phyloP scores from a whole-genome alignment of 164 flowering plant species.

The Macadamia tetraphylla region DNA sequence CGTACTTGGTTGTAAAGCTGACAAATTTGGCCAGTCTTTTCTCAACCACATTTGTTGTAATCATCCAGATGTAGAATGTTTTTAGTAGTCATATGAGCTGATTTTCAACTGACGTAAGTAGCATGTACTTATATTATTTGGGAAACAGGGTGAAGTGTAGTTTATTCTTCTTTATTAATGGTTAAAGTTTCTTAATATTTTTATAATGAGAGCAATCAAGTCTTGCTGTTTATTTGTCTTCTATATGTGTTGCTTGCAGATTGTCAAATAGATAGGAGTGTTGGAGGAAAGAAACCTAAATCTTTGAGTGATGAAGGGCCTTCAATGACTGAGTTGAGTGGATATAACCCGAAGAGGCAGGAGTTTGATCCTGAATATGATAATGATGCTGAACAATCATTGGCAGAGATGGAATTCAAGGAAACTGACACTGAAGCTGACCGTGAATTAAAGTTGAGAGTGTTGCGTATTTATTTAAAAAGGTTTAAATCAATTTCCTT shows the following conservation, averaged over 20 bases:
- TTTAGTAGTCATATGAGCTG: too few relatives aligned
- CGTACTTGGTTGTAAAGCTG: too few relatives aligned
- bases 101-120: too few relatives aligned
- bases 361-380: slow-evolving; percentile 97
- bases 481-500: slow-evolving; percentile 30
- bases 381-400: slow-evolving; percentile 91
- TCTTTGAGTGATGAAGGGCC: slow-evolving; percentile 57
- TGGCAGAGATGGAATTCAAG: slow-evolving; percentile 97
- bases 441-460: slow-evolving; percentile 64
- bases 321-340: slow-evolving; percentile 66
- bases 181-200: too few relatives aligned
- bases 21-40: too few relatives aligned
- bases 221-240: too few relatives aligned
- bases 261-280: slow-evolving; percentile 58
- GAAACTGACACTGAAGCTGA: slow-evolving; percentile 75
- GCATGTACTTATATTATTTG: too few relatives aligned
- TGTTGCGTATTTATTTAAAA: slow-evolving; percentile 67
- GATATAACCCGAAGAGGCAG: slow-evolving; percentile 87
- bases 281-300: slow-evolving; percentile 83
- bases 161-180: too few relatives aligned
- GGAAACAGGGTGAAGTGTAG: too few relatives aligned
- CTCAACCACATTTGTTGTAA: too few relatives aligned
- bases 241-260: slow-evolving; percentile 17
- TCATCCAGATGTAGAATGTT: too few relatives aligned
- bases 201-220: too few relatives aligned